Base-by-base conservation (phyloP, 192 early-diverging fungal species). In the Obelidium mucronatum region DNA sequence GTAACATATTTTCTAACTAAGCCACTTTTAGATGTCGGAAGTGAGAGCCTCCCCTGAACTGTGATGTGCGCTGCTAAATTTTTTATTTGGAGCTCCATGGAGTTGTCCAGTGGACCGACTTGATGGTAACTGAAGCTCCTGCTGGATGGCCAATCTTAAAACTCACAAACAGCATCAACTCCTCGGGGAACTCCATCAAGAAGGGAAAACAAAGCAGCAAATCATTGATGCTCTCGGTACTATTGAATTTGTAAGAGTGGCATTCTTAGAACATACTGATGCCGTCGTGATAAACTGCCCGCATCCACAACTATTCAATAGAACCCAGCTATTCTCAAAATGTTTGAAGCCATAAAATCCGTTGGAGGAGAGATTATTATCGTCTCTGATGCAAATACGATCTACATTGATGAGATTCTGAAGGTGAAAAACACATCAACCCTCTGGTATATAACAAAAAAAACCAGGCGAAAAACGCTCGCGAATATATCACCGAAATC, bases 381-480 rank as follows among this genome's bases (percentile, higher is more conserved):
- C 37, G 69, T 78, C 30, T 79, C 77, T 13, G 82, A 84, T 52
- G 82, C 82, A 34, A 84, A 84, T 63, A 75, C 76, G 15, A 28
- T 84, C 53, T 84, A 78, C 70, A 84, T 84, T 58, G 82, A 80
- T 53, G 77, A 73, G 36, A 77, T 82, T 26, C 51, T 76, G 40
- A 79, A 79, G 78, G 78, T 75, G 33, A 48, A 51, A 22, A 4
- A 15, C 53, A n/a, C n/a, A n/a, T n/a, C 63, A 39, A 65, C 26
- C 8, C 5, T 65, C 13, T 22, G 56, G 40, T 26, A n/a, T 60
- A n/a, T 26, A 30, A 8, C 58, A 6, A 64, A 34, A 35, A 17
- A 37, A 35, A 17, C 8, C 53, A 80, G 79, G 73, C 72, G 28
- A 77, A 83, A 51, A 68, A 74, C 22, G 44, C 69, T 35, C 70